Evolutionary conservation across 2,329 filamentous ascomycete species (phyloP), one percentile per base, ranked within the genome.

Genomic region (Sclerotinia borealis): DNA sequence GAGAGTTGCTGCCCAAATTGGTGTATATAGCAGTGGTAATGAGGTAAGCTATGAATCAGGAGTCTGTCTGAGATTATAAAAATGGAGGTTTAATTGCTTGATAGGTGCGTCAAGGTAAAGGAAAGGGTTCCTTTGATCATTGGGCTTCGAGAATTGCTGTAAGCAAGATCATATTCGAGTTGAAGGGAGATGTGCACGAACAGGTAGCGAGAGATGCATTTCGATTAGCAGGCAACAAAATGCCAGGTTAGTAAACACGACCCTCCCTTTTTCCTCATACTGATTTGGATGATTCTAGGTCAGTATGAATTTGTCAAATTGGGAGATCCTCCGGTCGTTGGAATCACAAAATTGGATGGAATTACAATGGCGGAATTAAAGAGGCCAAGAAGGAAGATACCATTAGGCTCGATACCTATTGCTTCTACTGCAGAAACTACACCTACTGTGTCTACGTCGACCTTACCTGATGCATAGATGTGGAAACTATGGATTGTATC

Each of bases 81-180:
- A 17, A 36, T 22, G 39, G 39, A n/a, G 17, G 39, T 48, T 64
- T 69, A 65, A 70, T 37, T 34, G 27, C 39, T 61, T 60, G 52
- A 8, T 68, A 88, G 86, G 89, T 92, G 76, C 89, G 95, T 84
- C 99, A 99, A 96, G 95, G 95, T 76, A 99, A 98, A 79, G 95
- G 95, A 78, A 99, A 99, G 77, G 95, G 95, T 71, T 90, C 88
- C 67, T 98, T 99, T 75, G 95, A 99, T 76, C 91, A 96, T 75
- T 99, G 95, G 95, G 92, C 93, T 5, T 86, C 90, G 27, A 87
- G 93, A 77, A 87, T 98, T 69, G 87, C 92, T 10, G 91, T 98
- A 59, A 96, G 90, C 78, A 91, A 95, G 76, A 86, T 99, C 55
- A 81, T 97, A 25, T 96, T 99, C 70, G 95, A 99, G 78, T 79